Conservation (phyloP, 148 eudicot genomes). For the Arbutus unedo region DNA sequence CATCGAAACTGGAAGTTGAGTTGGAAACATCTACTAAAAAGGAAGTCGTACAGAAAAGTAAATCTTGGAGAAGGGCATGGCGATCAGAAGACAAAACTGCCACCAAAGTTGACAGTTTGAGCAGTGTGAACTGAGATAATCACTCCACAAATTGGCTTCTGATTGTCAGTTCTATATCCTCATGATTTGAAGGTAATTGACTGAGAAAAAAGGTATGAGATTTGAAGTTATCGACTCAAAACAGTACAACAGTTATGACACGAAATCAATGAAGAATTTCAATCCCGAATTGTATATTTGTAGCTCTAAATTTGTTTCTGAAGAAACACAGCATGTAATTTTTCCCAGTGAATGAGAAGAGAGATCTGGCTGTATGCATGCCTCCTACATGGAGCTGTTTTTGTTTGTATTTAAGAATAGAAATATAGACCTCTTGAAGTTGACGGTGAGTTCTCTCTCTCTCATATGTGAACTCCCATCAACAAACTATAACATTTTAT, state of each 20-base stretch:
- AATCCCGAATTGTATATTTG: neutral
- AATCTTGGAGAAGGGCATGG: constrained; percentile 27
- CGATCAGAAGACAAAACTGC: constrained; percentile 21
- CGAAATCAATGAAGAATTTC: neutral
- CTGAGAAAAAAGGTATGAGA: neutral
- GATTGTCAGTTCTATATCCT: neutral
- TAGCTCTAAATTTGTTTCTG: neutral
- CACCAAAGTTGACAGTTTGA: neutral
- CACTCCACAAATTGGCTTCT: neutral
- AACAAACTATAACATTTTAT: too few relatives aligned
- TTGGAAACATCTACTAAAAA: constrained; percentile 41
- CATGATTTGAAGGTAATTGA: neutral
- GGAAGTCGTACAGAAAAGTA: constrained; percentile 17
- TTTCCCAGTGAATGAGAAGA: neutral
- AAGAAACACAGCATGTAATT: neutral
- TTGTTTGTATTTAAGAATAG: neutral
- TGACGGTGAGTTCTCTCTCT: neutral
- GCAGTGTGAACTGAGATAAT: neutral
- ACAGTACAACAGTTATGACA: neutral
- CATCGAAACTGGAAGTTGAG: constrained; percentile 58
- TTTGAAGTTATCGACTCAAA: neutral
- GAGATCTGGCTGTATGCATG: neutral
- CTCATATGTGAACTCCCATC: too few relatives aligned
- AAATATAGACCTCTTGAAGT: neutral
- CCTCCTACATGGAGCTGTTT: neutral